These are phyloP conservation scores for Xylariaceae sp. DNA, from an alignment of 2,329 filamentous ascomycete genomes.

Conservation along the genomic window DNA sequence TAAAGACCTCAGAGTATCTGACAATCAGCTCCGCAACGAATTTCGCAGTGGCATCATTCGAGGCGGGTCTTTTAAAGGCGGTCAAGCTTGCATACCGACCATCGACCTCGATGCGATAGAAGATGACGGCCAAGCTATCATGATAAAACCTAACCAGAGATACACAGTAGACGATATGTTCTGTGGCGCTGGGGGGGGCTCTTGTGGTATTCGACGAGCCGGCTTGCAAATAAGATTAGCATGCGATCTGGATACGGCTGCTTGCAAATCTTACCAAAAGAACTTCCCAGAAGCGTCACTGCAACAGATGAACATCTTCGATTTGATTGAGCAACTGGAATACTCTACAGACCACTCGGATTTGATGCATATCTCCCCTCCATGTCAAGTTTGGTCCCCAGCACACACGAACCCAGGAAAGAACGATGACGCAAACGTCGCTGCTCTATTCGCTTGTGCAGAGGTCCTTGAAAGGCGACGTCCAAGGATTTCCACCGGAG, in stretches of 20 bases:
- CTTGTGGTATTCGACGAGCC: constrained; percentile 64
- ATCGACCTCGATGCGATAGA: constrained; percentile 36
- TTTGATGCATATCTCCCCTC: constrained; percentile 74
- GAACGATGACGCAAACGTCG: constrained; percentile 70
- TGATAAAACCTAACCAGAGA: constrained; percentile 46
- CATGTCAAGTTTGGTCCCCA: constrained; percentile 76
- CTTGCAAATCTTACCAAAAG: constrained; percentile 59
- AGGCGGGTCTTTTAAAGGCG: constrained; percentile 49
- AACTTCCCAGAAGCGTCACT: constrained; percentile 64
- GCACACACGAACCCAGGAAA: constrained; percentile 66
- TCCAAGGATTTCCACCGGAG: constrained; percentile 75
- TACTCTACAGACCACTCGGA: constrained; percentile 58
- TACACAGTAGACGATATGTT: constrained; percentile 78
- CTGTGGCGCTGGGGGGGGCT: constrained; percentile 75
- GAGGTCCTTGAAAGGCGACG: constrained; percentile 60
- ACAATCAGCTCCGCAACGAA: constrained; percentile 41
- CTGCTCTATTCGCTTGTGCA: constrained; percentile 57
- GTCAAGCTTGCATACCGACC: constrained; percentile 21
- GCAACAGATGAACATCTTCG: constrained; percentile 51
- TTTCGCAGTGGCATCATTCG: constrained; percentile 50
- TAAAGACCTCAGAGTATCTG: constrained; percentile 33
- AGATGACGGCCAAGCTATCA: no score
- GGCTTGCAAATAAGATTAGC: constrained; percentile 66
- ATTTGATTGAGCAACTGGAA: constrained; percentile 50
- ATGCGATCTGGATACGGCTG: constrained; percentile 65